These are phyloP conservation scores for Botryotinia globosa DNA, from an alignment of 2,329 filamentous ascomycete genomes.

Conservation along the genomic window DNA sequence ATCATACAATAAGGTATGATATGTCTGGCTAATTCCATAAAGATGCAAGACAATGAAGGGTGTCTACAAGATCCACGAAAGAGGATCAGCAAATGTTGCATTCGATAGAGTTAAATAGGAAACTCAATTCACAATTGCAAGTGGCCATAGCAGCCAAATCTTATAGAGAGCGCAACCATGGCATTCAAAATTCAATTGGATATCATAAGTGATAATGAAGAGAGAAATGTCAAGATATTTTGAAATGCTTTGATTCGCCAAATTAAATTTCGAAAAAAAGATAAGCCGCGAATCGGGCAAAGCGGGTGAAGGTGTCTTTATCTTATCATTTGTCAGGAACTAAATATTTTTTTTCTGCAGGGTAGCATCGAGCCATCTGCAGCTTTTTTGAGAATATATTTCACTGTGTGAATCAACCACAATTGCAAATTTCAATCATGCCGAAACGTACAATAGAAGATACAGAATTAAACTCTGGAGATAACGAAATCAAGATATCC, in stretches of 20 bases:
- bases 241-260: neutral
- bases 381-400: neutral
- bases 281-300: neutral
- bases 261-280: neutral
- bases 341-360: constrained; percentile 11
- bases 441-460: constrained; percentile 38
- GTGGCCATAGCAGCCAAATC: neutral
- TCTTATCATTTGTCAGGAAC: constrained; percentile 16
- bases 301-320: neutral
- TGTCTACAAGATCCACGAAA: neutral
- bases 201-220: neutral
- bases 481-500: constrained; percentile 19
- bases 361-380: constrained; percentile 6
- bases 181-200: neutral
- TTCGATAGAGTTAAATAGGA: neutral
- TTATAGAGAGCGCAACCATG: neutral
- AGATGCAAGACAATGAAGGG: neutral
- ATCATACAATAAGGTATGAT: neutral
- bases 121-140: neutral
- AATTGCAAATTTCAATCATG: constrained; percentile 29
- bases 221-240: neutral
- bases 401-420: neutral
- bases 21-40: neutral
- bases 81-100: neutral
- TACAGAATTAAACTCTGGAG: constrained; percentile 28